Evolutionary conservation across 768 basidiomycete genomes (phyloP), one percentile per base, ranked within the genome.

Genomic region (Exsudoporus frostii): DNA sequence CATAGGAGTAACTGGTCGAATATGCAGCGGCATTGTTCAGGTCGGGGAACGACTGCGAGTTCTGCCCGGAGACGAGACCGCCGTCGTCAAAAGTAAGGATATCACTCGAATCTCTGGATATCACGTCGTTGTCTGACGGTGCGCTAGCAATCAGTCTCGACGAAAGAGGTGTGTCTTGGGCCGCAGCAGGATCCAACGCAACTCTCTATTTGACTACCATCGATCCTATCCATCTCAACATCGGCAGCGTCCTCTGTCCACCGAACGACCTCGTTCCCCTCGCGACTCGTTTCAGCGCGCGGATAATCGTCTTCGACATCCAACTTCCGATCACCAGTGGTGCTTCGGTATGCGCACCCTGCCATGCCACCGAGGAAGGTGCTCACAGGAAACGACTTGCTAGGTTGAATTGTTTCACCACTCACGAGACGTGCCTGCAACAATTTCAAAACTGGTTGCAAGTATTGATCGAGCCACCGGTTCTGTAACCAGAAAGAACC

Each of bases 341-440:
- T 37, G 79, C 92, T 58, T 86, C 91, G 38, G 94, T 94, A 68
- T 57, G 79, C 67, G 25, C 11, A 17, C 42, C 33, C 17, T 3
- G 17, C 9, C n/a, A 7, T 22, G 30, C 17, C 17, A 15, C 1
- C 25, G 24, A 13, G n/a, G 8, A 41, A 3, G 9, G 27, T 8
- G 24, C 43, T 58, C 39, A 51, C 41, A 13, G 25, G 20, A 20
- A 24, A 33, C 53, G 22, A 39, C 22, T 33, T 10, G 6, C 2
- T 40, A 91, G 92, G 79, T 98, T 41, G 97, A 99, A 67, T 73
- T 99, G 11, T 98, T 92, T 73, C 92, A 97, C 65, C 95, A 99
- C 65, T 95, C 93, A 1, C 80, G 83, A 39, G 92, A 98, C 66
- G 83, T 96, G 3, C 93, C 97, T 9, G 96, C 93, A 1, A 90